phyloP scores from a whole-genome alignment of 306 rosid species.

The Prunus mume region DNA sequence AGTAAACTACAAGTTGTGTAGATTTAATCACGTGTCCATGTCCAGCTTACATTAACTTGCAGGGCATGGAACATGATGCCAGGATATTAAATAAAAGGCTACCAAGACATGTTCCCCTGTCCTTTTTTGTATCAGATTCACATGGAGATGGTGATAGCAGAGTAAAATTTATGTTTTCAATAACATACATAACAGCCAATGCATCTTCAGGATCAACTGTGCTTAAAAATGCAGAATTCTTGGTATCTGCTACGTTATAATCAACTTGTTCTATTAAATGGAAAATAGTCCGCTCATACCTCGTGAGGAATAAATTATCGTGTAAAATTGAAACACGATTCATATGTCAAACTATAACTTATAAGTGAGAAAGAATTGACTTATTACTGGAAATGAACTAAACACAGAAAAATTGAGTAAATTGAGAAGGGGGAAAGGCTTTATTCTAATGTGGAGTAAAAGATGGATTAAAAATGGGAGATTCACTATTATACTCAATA shows the following conservation, averaged over 20 bases:
- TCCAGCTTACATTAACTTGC: constrained; percentile 8
- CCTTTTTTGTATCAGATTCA: constrained; percentile 19
- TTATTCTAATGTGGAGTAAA: no score
- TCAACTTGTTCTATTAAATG: not conserved
- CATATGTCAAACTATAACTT: no score
- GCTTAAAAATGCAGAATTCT: not conserved
- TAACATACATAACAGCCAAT: not conserved
- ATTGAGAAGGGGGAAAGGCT: no score
- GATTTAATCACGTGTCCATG: constrained; percentile 3
- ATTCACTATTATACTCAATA: no score
- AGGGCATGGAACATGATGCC: constrained; percentile 30
- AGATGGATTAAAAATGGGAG: no score
- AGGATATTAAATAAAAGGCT: constrained; percentile 7
- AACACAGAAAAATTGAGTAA: no score
- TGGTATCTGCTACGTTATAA: not conserved
- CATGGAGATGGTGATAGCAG: constrained; percentile 26
- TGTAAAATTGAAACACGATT: no score
- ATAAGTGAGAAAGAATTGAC: no score
- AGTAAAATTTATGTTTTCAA: not conserved
- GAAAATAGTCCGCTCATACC: no score
- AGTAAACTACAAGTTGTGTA: not conserved
- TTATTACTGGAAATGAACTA: no score
- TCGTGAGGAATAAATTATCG: no score
- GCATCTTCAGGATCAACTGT: not conserved
- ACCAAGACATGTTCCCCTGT: not conserved